Evolutionary conservation across 2,329 filamentous ascomycete species (phyloP).

Genomic region (Cercospora berteroae): DNA sequence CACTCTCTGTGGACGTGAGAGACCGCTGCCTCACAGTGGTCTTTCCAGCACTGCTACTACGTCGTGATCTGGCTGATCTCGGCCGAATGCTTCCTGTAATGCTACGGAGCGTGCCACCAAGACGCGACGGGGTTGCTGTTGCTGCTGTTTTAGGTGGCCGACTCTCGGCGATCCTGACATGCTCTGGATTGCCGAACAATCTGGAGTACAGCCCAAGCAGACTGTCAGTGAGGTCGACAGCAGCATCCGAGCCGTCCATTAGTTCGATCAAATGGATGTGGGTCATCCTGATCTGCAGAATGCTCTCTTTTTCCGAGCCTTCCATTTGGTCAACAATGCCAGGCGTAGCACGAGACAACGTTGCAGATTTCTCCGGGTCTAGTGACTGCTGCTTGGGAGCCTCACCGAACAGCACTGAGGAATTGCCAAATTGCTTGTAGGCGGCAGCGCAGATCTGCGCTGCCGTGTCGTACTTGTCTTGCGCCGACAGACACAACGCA

Average conservation of each 20-base stretch:
- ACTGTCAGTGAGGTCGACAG: slow-evolving; percentile 85
- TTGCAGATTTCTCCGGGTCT: slow-evolving; percentile 22
- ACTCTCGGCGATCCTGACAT: slow-evolving; percentile 25
- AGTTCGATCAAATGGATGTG: slow-evolving; percentile 82
- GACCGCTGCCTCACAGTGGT: slow-evolving; percentile 36
- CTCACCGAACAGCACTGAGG: slow-evolving; percentile 66
- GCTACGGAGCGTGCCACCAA: slow-evolving; percentile 44
- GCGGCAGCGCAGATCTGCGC: slow-evolving; percentile 82
- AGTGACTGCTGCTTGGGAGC: slow-evolving; percentile 43
- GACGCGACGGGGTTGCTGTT: slow-evolving; percentile 27
- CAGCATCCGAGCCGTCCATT: slow-evolving; percentile 76
- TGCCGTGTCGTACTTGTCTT: slow-evolving; percentile 79
- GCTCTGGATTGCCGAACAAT: slow-evolving; percentile 66
- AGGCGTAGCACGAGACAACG: slow-evolving; percentile 24
- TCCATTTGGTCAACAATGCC: slow-evolving; percentile 77
- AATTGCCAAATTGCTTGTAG: slow-evolving; percentile 82
- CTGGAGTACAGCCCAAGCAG: slow-evolving; percentile 77
- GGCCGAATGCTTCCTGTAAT: slow-evolving; percentile 68
- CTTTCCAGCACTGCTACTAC: slow-evolving; percentile 44
- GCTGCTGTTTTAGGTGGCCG: slow-evolving; percentile 52
- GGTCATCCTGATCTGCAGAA: slow-evolving; percentile 95
- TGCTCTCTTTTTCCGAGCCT: slow-evolving; percentile 75
- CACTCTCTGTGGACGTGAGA: slow-evolving; percentile 25
- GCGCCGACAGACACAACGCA: slow-evolving; percentile 77
- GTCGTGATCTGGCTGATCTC: slow-evolving; percentile 32